Evolutionary conservation across 2,329 filamentous ascomycete species (phyloP).

Genomic region (Xylariaceae sp.): DNA sequence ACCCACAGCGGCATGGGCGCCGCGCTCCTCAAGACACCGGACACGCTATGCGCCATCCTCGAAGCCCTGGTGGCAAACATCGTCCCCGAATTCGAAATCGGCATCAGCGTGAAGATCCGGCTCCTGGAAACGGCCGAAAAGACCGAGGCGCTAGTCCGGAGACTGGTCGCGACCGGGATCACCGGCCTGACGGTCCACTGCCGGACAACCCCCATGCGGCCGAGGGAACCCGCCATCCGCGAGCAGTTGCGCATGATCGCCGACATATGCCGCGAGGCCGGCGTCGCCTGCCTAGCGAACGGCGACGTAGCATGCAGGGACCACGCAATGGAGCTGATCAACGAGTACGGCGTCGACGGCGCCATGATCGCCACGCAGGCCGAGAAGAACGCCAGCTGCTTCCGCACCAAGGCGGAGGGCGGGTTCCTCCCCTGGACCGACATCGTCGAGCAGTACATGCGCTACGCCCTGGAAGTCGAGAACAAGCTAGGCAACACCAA

Average conservation of each 20-base stretch:
- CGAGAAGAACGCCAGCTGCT: constrained; percentile 87
- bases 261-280: constrained; percentile 72
- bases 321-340: constrained; percentile 65
- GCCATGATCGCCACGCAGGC: constrained; percentile 96
- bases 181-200: constrained; percentile 91
- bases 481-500: constrained; percentile 94
- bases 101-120: constrained; percentile 95
- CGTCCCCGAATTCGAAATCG: constrained; percentile 73
- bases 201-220: constrained; percentile 92
- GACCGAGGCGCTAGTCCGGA: constrained; percentile 72
- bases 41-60: constrained; percentile 77
- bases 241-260: constrained; percentile 82
- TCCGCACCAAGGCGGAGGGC: constrained; percentile 61
- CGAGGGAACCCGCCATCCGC: constrained; percentile 80
- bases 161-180: constrained; percentile 82
- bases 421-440: constrained; percentile 71
- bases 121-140: constrained; percentile 71
- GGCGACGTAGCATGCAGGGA: constrained; percentile 79
- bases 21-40: constrained; percentile 78
- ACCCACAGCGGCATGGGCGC: constrained; percentile 94
- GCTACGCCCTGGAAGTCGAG: constrained; percentile 67
- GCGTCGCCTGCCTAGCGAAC: constrained; percentile 93
- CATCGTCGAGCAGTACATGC: constrained; percentile 72
- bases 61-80: constrained; percentile 77
- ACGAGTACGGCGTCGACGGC: constrained; percentile 81